Base-by-base conservation (phyloP, 768 basidiomycete genomes). In the Boletus vinaceobasis region DNA sequence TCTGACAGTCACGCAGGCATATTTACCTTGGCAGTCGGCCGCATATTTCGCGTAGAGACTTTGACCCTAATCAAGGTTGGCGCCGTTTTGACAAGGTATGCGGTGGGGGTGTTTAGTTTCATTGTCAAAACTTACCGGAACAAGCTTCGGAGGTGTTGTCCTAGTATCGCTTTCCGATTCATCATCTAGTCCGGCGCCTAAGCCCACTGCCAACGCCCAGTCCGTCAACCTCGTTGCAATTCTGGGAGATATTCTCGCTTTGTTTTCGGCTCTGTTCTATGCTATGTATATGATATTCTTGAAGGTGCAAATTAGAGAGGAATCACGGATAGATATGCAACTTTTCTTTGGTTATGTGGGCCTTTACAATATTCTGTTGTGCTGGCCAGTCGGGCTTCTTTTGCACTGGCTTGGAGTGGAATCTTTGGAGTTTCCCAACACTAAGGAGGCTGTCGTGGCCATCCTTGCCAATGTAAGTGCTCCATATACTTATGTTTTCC, bases 321-420 rank as follows among this genome's bases (percentile, higher is more conserved):
- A 95, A 65, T 87, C 88, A 5, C 80, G 92, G 50, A 81, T 94
- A 61, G 86, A 95, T 68, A 94, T 95, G 93, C 89, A 93, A 59
- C 77, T 95, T 29, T 95, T 97, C 76, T 94, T 97, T 64, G 95
- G 95, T 23, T 96, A 91, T 60, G 93, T 96, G 27, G 93, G 94
- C 10, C 73, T 93, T 14, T 91, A 90, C 76, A 96, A 90, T 68
- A 83, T 92, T 65, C 56, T 88, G 5, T 68, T 76, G 15, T 82
- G 82, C 55, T 89, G 90, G 84, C 92, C 93, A 0, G 71, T 93
- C 11, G 91, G 86, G 1, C 61, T 93, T 23, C 51, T 93, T 42
- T 79, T 98, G 38, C 91, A 98, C 66, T 68, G 84, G 35, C 73
- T 83, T 7, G 87, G 86, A 2, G 68, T 80, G 21, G 95, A 98